Evolutionary conservation across 2,329 filamentous ascomycete species (phyloP), one percentile per base, ranked within the genome.

Genomic region (Fusarium nelsonii): DNA sequence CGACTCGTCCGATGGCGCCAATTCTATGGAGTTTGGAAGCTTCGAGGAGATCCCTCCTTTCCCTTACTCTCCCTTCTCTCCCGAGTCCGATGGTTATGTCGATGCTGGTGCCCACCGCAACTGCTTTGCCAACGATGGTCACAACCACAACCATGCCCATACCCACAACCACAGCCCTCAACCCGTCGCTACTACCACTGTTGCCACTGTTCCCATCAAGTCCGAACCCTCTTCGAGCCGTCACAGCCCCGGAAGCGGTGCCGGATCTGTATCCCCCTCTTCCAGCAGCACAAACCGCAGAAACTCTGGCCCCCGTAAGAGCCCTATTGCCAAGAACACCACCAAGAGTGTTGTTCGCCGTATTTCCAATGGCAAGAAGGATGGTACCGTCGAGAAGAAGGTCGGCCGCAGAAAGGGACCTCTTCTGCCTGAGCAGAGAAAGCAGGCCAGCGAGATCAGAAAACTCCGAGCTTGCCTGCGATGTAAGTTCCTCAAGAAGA

Each of bases 401-500:
- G 92, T 97, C 64, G 95, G 95, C 49, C 90, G 93, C 76, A 89
- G 95, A 81, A 92, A 92, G 79, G 95, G 95, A 36, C 95, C 95
- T 62, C 88, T 98, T 72, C 87, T 94, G 75, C 94, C 94, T 12
- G 95, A 98, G 80, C 95, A 97, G 84, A 89, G 95, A 73, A 97
- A 97, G 82, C 95, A 97, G 81, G 95, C 95, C 28, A 96, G 94
- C 76, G 95, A 98, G 81, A 98, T 98, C 78, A 90, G 95, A 79
- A 98, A 98, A 82, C 85, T 97, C 74, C 88, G 95, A 77, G 95
- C 95, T 48, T 98, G 95, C 80, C 84, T 98, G 74, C 91, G 95
- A 71, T 98, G 95, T 88, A 97, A 97, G 83, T 98, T 97, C 84
- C 86, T 98, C 79, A 98, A 98, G 88, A 98, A 98, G 88, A 97